These are phyloP conservation scores for Phlyctochytrium planicorne DNA, from an alignment of 192 early-diverging fungal species.

Conservation along the genomic window DNA sequence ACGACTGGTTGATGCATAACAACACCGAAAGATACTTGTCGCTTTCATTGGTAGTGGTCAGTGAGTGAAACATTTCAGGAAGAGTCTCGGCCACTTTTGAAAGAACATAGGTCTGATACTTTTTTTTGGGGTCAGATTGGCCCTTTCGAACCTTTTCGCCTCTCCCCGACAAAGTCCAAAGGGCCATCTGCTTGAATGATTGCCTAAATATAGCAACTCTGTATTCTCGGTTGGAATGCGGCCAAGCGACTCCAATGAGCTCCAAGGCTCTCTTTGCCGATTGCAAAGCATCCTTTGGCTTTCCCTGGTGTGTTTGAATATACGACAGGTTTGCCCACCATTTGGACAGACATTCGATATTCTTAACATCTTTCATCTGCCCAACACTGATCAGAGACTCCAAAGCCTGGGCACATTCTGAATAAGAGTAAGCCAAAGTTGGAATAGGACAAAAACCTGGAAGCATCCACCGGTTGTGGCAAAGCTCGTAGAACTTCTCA, in stretches of 20 bases:
- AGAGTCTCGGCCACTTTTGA: neutral
- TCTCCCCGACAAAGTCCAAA: neutral
- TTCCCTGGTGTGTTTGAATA: neutral
- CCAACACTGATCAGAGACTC: neutral
- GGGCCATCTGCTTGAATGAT: neutral
- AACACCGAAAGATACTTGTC: neutral
- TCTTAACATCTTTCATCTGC: neutral
- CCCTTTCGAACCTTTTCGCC: neutral
- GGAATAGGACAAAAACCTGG: neutral
- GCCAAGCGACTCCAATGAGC: neutral
- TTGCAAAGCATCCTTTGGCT: neutral
- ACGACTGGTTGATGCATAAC: neutral
- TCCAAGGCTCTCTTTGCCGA: neutral
- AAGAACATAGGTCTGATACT: neutral
- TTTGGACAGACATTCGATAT: neutral
- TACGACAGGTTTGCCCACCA: neutral
- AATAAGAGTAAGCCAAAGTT: neutral
- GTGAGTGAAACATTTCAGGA: neutral
- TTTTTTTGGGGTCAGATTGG: neutral
- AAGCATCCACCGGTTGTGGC: neutral
- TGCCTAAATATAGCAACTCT: neutral
- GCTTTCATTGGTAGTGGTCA: too few relatives aligned
- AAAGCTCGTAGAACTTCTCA: neutral
- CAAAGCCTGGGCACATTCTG: neutral
- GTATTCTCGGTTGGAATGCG: neutral